phyloP scores from a whole-genome alignment of 116 monocot genomes.

The Iris pallida region DNA sequence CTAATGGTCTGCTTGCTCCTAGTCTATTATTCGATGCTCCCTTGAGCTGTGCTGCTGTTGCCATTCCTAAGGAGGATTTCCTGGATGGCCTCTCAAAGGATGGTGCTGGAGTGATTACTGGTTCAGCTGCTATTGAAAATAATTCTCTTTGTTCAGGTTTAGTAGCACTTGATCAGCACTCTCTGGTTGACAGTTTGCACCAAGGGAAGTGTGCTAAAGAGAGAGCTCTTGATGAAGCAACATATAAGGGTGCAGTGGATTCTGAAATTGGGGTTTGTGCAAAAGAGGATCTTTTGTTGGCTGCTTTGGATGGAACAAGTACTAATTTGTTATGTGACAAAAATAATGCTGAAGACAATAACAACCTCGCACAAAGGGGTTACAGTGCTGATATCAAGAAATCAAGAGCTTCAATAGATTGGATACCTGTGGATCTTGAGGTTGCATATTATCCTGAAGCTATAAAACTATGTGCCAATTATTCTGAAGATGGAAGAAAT shows the following conservation, averaged over 20 bases:
- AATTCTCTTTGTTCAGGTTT: background rate
- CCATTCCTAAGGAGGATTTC: constrained; percentile 6
- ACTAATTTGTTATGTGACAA: background rate
- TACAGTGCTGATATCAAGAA: background rate
- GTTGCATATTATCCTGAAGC: constrained; percentile 37
- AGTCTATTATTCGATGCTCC: constrained; percentile 1
- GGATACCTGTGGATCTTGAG: constrained; percentile 32
- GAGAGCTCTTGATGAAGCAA: background rate
- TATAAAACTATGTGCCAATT: constrained; percentile 19
- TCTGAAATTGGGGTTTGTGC: background rate
- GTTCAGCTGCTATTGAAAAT: background rate
- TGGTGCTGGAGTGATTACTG: background rate
- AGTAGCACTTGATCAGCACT: background rate
- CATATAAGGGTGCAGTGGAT: background rate
- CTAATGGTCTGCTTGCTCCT: constrained; percentile 1
- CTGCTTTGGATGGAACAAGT: constrained; percentile 2
- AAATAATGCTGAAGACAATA: background rate
- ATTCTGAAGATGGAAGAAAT: constrained; percentile 1
- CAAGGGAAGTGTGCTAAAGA: constrained; percentile 1
- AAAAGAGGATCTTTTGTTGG: background rate
- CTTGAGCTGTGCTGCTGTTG: background rate
- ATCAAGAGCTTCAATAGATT: background rate
- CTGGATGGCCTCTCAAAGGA: background rate
- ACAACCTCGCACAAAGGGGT: background rate
- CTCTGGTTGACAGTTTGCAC: background rate